Base-by-base conservation (phyloP, 169 alveolate species). In the Theileria parva region DNA sequence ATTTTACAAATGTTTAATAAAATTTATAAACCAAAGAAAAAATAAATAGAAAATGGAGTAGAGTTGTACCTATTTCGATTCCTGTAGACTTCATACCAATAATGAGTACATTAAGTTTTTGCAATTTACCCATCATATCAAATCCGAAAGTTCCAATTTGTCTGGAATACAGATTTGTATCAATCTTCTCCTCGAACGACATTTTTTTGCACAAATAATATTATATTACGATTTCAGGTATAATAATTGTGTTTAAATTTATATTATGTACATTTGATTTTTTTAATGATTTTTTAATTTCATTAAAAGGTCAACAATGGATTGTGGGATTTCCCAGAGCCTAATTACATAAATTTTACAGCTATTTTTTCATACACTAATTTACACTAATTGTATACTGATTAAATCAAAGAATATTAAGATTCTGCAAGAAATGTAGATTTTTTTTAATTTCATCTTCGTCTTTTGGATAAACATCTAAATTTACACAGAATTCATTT, bases 71-170 rank as follows among this genome's bases (percentile, higher is more conserved):
- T 60, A 89, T 81, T 86, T 85, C 95, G 37, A 69, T 77, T 21
- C 86, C 97, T 91, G 63, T 95, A 88, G 99, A 99, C 85, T 98
- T 90, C 78, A 96, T 88, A 1, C 99, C 99, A 30, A 95, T 88
- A 66, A 98, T 93, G 70, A 98, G 95, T 27, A 97, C 97, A 59
- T 95, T 89, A 75, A 97, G 74, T 70, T 95, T 92, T 17, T 95
- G 93, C 59, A 97, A 88, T 81, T 96, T 96, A 21, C 99, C 98
- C 99, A 97, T 97, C 66, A 98, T 95, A 77, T 98, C 99, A 87
- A 97, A 91, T n/a, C 99, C 99, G 79, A 94, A 96, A 23, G 99
- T 95, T n/a, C 99, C 99, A 21, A 98, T 95, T 85, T 97, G 99
- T 71, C 99, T 93, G 34, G 99, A 95, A 86, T 97, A 98, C 59